Base-by-base conservation (phyloP, 495 filamentous ascomycete species). In the Staphylotrichum longicolle region DNA sequence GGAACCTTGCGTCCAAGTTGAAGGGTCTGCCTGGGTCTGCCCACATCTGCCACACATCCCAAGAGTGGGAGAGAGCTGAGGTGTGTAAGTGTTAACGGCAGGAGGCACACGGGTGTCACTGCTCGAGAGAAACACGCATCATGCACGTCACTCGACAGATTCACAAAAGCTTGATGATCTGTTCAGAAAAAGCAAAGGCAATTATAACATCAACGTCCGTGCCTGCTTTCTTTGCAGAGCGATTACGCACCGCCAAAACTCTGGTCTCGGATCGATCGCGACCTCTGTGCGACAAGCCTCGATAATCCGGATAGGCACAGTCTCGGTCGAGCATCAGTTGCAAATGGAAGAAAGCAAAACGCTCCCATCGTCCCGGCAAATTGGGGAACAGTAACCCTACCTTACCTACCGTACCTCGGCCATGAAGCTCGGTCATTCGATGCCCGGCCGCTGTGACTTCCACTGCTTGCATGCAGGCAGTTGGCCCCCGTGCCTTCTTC, bases 1-100 rank as follows among this genome's bases (percentile, higher is more conserved):
- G 20, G 20, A 27, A 27, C 1, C 0, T 27, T 27, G 20, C 20
- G 1, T 27, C 20, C 20, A 30, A 39, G 37, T 39, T 10, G 20
- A 27, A 30, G 8, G 20, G 27, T 10, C 47, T 30, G 27, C 47
- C 27, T 27, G 20, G 20, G 9, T 27, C 10, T 49, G 47, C 47
- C 48, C 3, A 3, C 30, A 10, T 33, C 4, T 30, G 20, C 9
- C 9, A 8, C n/a, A 7, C 11, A 32, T 10, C 4, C 48, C 30
- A 32, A 30, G 30, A 7, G 32, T 32, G 32, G 48, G 7, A 4
- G 30, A 11, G 20, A 27, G 20, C 20, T 20, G 3, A 40, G 20
- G n/a, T 47, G 54, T 63, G 61, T 63, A 54, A 63, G 61, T 63
- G 61, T 54, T 63, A 63, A 54, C 40, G 34, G 4, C 41, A 33